Percentiles rank a stretch among this genome's conserved stretches.
Conservation (phyloP, 1,284 basidiomycete species). For the Volvariella volvacea region DNA sequence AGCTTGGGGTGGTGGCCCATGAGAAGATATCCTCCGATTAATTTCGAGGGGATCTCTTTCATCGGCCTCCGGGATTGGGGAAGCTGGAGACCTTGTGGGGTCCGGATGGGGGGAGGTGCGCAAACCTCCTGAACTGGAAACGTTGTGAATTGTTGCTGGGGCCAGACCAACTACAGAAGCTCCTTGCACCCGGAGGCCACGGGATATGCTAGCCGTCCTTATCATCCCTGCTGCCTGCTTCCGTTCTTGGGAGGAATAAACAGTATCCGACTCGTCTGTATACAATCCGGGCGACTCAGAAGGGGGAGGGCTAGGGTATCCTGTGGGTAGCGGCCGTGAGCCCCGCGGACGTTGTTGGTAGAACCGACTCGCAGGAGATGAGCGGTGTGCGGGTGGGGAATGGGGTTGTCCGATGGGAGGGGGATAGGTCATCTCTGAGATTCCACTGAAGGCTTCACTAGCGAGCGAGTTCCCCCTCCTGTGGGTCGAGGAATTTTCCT, state of each 20-base stretch:
- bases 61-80: neutral
- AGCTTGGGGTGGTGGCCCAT: neutral
- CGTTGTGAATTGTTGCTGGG: slow-evolving; percentile 18
- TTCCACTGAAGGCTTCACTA: slow-evolving; percentile 36
- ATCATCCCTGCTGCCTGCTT: slow-evolving; percentile 14
- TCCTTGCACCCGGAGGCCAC: slow-evolving; percentile 12
- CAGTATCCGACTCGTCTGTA: slow-evolving; percentile 22
- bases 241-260: slow-evolving; percentile 19
- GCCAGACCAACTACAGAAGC: slow-evolving; percentile 24
- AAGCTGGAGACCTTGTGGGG: slow-evolving; percentile 5
- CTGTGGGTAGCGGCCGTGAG: too few relatives aligned
- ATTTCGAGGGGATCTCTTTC: neutral
- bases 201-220: slow-evolving; percentile 20
- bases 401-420: slow-evolving; percentile 19
- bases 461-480: slow-evolving; percentile 22
- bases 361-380: neutral
- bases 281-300: slow-evolving; percentile 18
- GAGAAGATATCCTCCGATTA: neutral
- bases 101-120: too few relatives aligned
- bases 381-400: slow-evolving; percentile 6
- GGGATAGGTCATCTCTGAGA: slow-evolving; percentile 48
- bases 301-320: slow-evolving; percentile 30
- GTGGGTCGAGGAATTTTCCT: slow-evolving; percentile 28
- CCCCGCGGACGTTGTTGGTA: slow-evolving; percentile 17
- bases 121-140: too few relatives aligned